These are phyloP conservation scores for Soucietia sequanensis DNA, from an alignment of 805 yeast genomes.

Conservation along the genomic window DNA sequence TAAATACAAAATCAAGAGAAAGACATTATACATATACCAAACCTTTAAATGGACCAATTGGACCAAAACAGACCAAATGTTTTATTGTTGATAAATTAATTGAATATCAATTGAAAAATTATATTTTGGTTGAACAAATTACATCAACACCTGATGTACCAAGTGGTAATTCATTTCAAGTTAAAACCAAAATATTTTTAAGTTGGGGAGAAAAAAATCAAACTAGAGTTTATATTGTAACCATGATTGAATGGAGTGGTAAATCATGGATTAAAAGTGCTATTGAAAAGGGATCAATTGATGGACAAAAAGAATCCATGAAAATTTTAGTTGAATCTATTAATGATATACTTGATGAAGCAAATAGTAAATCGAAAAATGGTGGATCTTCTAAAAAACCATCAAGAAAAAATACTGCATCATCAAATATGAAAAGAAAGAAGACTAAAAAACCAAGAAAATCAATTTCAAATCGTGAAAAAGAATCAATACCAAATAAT, in stretches of 20 bases:
- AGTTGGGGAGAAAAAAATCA: constrained; percentile 62
- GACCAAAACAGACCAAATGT: constrained; percentile 75
- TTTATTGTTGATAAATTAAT: constrained; percentile 59
- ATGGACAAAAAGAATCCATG: constrained; percentile 67
- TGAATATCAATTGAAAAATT: constrained; percentile 46
- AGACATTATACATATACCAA: constrained; percentile 59
- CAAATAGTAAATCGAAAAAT: constrained; percentile 8
- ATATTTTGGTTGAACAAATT: constrained; percentile 50
- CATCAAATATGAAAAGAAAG: constrained; percentile 13
- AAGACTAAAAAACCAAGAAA: constrained; percentile 13
- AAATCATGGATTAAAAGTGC: constrained; percentile 78
- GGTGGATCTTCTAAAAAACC: constrained; percentile 9
- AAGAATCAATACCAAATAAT: constrained; percentile 14
- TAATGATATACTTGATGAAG: constrained; percentile 30
- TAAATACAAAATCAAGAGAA: constrained; percentile 22
- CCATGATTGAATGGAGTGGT: constrained; percentile 66
- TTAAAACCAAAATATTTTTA: constrained; percentile 54
- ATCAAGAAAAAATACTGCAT: constrained; percentile 10
- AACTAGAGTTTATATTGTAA: constrained; percentile 53
- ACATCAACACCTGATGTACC: constrained; percentile 84
- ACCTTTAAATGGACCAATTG: constrained; percentile 66
- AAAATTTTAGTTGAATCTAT: constrained; percentile 48
- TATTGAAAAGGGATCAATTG: constrained; percentile 70
- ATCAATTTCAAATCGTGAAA: constrained; percentile 5
- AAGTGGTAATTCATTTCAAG: constrained; percentile 65